phyloP scores from a whole-genome alignment of 169 alveolate genomes.

The Cardiosporidium cionae region DNA sequence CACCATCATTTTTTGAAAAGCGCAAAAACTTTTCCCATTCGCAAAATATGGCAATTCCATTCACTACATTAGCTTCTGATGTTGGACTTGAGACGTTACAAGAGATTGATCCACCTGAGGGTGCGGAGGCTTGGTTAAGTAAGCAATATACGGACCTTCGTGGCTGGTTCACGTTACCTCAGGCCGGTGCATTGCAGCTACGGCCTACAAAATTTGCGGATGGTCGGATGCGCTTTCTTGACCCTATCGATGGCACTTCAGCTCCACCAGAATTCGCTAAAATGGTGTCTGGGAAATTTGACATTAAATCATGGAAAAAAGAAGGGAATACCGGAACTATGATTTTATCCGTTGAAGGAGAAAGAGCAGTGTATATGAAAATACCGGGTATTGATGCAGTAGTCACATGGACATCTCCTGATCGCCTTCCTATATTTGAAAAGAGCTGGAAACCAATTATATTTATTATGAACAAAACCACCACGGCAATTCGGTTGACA shows the following conservation, averaged over 20 bases:
- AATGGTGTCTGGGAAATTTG: slow-evolving; percentile 49
- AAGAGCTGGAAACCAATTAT: slow-evolving; percentile 55
- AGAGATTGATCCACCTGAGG: too few species aligned
- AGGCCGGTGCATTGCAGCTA: slow-evolving; percentile 39
- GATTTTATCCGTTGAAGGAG: slow-evolving; percentile 42
- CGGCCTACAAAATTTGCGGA: slow-evolving; percentile 47
- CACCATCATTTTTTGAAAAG: too few species aligned
- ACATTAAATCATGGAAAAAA: slow-evolving; percentile 35
- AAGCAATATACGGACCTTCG: not conserved
- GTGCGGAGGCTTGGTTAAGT: not conserved
- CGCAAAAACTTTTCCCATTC: too few species aligned
- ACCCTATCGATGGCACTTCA: slow-evolving; percentile 42
- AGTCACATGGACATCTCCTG: slow-evolving; percentile 40
- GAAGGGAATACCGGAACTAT: not conserved
- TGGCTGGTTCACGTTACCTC: slow-evolving; percentile 54
- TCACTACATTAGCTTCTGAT: too few species aligned
- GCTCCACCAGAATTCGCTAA: slow-evolving; percentile 29
- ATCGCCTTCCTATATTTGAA: slow-evolving; percentile 50
- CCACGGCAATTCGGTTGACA: slow-evolving; percentile 43
- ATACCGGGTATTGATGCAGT: slow-evolving; percentile 41
- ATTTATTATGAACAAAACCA: slow-evolving; percentile 31
- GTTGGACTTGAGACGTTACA: too few species aligned
- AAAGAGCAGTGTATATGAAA: slow-evolving; percentile 44
- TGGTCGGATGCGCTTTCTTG: slow-evolving; percentile 44
- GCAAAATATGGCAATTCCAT: too few species aligned